Conservation (phyloP, 495 filamentous ascomycete species). For the Hypomontagnella submonticulosa region DNA sequence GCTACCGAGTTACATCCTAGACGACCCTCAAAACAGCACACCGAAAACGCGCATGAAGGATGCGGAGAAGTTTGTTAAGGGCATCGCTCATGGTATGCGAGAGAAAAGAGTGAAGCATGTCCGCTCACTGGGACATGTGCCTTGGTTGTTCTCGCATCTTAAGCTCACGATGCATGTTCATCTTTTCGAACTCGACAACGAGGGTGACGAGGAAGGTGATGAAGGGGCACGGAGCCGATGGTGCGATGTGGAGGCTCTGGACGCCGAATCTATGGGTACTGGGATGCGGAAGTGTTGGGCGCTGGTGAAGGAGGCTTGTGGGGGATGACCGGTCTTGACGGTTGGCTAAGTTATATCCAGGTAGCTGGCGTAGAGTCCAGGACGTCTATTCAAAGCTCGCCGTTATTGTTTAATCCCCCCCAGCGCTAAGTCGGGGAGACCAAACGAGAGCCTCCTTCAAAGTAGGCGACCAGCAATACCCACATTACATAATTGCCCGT, state of each 20-base stretch:
- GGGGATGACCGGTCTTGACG: slow-evolving; percentile 12
- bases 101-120: slow-evolving; percentile 34
- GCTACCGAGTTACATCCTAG: slow-evolving; percentile 53
- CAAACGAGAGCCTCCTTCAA: no score
- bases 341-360: no score
- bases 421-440: no score
- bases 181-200: slow-evolving; percentile 48
- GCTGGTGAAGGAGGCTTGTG: slow-evolving; percentile 43
- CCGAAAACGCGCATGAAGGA: slow-evolving; percentile 37
- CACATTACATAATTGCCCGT: no score
- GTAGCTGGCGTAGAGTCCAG: no score
- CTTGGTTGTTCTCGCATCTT: slow-evolving; percentile 61
- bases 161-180: slow-evolving; percentile 61
- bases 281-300: slow-evolving; percentile 62
- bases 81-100: slow-evolving; percentile 14
- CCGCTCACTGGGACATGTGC: slow-evolving; percentile 53
- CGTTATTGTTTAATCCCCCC: no score
- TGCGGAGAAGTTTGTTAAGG: slow-evolving; percentile 42
- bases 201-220: slow-evolving; percentile 5
- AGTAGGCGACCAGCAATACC: no score
- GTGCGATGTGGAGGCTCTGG: slow-evolving; percentile 46
- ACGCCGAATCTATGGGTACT: slow-evolving; percentile 58
- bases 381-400: no score
- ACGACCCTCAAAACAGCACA: slow-evolving; percentile 35
- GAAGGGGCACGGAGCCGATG: slow-evolving; percentile 40